These are phyloP conservation scores for Rhynchospora tenuis DNA, from an alignment of 176 grass and related monocot species.

Conservation along the genomic window DNA sequence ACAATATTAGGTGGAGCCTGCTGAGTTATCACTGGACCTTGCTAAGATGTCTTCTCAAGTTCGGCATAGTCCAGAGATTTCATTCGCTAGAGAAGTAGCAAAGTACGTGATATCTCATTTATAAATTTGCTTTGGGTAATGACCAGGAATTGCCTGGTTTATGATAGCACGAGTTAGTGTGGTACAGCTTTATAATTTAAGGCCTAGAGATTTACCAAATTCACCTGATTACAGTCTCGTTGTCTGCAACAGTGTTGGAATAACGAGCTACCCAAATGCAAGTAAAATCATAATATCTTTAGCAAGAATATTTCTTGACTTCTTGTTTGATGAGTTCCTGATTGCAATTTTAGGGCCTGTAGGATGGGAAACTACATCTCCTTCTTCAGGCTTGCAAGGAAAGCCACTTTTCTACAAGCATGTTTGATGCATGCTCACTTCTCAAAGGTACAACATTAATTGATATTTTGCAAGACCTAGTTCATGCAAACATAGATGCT, in stretches of 20 bases:
- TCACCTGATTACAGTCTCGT: not conserved
- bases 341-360: constrained; percentile 59
- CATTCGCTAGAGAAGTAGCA: constrained; percentile 85
- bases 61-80: constrained; percentile 60
- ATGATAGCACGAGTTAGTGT: not conserved
- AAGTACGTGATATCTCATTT: constrained; percentile 37
- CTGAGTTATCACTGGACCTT: constrained; percentile 87
- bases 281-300: not conserved
- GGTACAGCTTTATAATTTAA: not conserved
- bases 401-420: constrained; percentile 80
- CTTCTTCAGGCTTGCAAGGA: constrained; percentile 90
- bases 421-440: constrained; percentile 99
- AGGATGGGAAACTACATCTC: constrained; percentile 76
- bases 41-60: constrained; percentile 91
- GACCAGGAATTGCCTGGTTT: not conserved
- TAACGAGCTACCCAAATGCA: not conserved
- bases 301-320: not conserved
- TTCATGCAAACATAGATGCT: not conserved
- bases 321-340: constrained; percentile 5
- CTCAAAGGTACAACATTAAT: constrained; percentile 50
- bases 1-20: constrained; percentile 71
- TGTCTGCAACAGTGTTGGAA: not conserved
- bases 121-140: not conserved
- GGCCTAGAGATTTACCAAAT: not conserved
- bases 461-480: not conserved